Evolutionary conservation across 169 alveolate species (phyloP).

Genomic region (Condylostoma magnum): DNA sequence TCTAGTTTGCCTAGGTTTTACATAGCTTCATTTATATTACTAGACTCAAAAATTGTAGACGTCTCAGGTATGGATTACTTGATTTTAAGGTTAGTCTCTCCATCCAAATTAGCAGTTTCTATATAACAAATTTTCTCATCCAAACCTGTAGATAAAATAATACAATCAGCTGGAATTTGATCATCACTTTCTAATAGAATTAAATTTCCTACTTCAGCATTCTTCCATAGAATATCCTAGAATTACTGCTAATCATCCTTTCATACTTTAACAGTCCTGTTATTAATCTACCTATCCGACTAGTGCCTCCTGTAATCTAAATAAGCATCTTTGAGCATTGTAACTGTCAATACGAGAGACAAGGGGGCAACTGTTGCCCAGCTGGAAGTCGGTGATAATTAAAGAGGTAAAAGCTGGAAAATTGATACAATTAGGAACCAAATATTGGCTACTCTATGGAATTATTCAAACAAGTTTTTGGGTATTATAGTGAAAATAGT

Average conservation of each 20-base stretch:
- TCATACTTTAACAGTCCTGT: background rate
- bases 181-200: constrained; percentile 79
- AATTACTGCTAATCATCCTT: constrained; percentile 36
- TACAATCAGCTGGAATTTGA: constrained; percentile 66
- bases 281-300: constrained; percentile 50
- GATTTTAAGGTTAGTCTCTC: constrained; percentile 68
- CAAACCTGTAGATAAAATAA: constrained; percentile 43
- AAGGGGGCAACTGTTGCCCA: constrained; percentile 53
- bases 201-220: constrained; percentile 91
- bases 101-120: constrained; percentile 77
- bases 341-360: constrained; percentile 69
- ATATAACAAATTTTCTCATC: constrained; percentile 63
- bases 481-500: constrained; percentile 72
- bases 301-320: constrained; percentile 73
- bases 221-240: constrained; percentile 69
- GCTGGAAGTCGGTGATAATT: constrained; percentile 36
- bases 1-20: constrained; percentile 21
- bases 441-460: constrained; percentile 78
- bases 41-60: constrained; percentile 14
- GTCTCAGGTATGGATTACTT: constrained; percentile 33
- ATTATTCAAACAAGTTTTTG: constrained; percentile 68
- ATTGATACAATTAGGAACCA: constrained; percentile 77
- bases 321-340: constrained; percentile 78
- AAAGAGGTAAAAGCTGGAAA: constrained; percentile 56
- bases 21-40: background rate